phyloP scores from a whole-genome alignment of 371 early-diverging fungal species.

The Mortierella sp. region DNA sequence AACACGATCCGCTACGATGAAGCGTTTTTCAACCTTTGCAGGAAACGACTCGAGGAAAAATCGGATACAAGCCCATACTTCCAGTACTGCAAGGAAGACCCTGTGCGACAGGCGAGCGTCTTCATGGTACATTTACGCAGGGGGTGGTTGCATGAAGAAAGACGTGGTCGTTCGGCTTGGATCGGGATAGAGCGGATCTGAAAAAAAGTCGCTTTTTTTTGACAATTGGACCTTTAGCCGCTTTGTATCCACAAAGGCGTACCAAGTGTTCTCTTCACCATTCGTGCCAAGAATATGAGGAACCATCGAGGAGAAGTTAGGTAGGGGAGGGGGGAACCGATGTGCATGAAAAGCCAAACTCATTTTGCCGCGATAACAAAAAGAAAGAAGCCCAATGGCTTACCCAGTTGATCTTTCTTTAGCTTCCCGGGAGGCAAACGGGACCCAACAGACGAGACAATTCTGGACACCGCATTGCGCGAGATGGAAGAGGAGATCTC shows the following conservation, averaged over 20 bases:
- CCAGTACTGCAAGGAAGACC: slow-evolving; percentile 26
- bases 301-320: slow-evolving; percentile 85
- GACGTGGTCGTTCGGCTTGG: background rate
- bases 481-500: slow-evolving; percentile 91
- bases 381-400: too few species aligned
- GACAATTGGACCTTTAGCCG: too few species aligned
- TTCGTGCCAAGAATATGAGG: slow-evolving; percentile 75
- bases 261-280: slow-evolving; percentile 84
- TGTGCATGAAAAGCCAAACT: too few species aligned
- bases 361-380: background rate
- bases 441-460: slow-evolving; percentile 66
- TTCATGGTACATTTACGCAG: slow-evolving; percentile 29
- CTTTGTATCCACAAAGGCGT: slow-evolving; percentile 72
- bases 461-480: slow-evolving; percentile 78
- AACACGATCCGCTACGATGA: slow-evolving; percentile 14
- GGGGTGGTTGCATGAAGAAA: background rate
- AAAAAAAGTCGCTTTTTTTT: too few species aligned
- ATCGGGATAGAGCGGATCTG: background rate
- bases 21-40: slow-evolving; percentile 26
- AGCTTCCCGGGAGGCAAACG: slow-evolving; percentile 83
- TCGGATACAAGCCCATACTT: slow-evolving; percentile 34
- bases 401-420: background rate
- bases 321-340: too few species aligned
- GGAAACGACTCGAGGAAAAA: slow-evolving; percentile 20
- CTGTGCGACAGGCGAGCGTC: slow-evolving; percentile 45